Base-by-base conservation (phyloP, 78 protist species). In the Pigoraptor vietnamica region DNA sequence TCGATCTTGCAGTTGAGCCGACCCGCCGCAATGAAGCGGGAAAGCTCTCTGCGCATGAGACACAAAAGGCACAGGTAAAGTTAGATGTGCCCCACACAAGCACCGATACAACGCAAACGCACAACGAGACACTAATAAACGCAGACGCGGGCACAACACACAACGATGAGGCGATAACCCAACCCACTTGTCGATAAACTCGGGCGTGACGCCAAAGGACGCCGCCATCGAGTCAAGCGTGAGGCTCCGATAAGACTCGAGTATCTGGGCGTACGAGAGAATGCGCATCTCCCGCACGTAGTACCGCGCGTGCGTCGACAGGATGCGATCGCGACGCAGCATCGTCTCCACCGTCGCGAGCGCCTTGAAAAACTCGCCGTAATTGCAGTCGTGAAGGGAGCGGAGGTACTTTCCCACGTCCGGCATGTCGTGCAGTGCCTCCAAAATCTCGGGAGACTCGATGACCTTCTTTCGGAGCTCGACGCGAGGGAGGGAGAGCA, bases 181-280 rank as follows among this genome's bases (percentile, higher is more conserved):
- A n/a, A n/a, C 89, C 39, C 82, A 94, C 95, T 39, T 32, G 91
- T 98, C 99, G 0, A 98, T 83, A 55, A 97, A 97, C 86, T 87
- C 96, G 21, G 56, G 67, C 6, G 96, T 37, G 36, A 99, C 97
- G 35, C 99, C 98, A 55, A 99, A 99, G 34, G 96, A 39, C 32
- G 38, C 35, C 0, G 99, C 96, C 98, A 98, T 98, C 55, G 95
- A 91, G n/a, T n/a, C 56, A 37, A 99, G 88, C 29, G 93, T 48
- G 34, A 99, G 99, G 36, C 97, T 90, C 79, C 95, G 92, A 94
- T 99, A 99, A 23, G 98, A 92, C 91, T 97, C 98, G 38, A 99
- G 94, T 90, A 93, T 94, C 95, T 99, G 99, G 37, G 89, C 81
- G 93, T 97, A 98, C 2, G 93, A 90, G 24, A 87, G 88, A 32